phyloP scores from a whole-genome alignment of 805 yeast species.

The Yueomyces sp. region DNA sequence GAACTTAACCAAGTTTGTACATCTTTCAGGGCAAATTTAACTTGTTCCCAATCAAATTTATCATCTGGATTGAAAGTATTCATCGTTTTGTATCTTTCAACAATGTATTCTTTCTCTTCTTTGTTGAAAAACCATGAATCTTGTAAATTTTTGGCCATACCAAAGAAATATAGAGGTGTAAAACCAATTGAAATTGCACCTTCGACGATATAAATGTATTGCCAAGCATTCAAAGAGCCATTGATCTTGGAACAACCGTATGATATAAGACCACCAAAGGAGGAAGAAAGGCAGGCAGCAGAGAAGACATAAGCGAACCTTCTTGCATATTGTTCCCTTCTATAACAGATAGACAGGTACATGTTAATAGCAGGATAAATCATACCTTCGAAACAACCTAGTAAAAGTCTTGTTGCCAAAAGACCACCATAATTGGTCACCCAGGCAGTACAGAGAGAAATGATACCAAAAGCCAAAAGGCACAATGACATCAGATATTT shows the following conservation, averaged over 20 bases:
- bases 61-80: constrained; percentile 26
- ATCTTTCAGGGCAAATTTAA: constrained; percentile 19
- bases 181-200: constrained; percentile 31
- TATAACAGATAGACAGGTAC: constrained; percentile 34
- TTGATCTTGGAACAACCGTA: constrained; percentile 31
- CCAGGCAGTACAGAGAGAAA: constrained; percentile 31
- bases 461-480: constrained; percentile 26
- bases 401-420: constrained; percentile 32
- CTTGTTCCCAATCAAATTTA: constrained; percentile 26
- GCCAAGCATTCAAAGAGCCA: constrained; percentile 33
- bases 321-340: constrained; percentile 34
- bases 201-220: constrained; percentile 38
- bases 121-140: constrained; percentile 28
- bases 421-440: constrained; percentile 29
- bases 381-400: constrained; percentile 42
- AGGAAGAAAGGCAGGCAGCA: constrained; percentile 40
- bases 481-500: constrained; percentile 23
- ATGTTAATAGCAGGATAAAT: constrained; percentile 37
- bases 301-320: constrained; percentile 37
- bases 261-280: constrained; percentile 43
- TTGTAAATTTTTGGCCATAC: constrained; percentile 29
- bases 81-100: constrained; percentile 24
- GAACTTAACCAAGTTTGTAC: constrained; percentile 22
- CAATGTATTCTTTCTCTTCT: constrained; percentile 27
- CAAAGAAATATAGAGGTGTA: constrained; percentile 24